Evolutionary conservation across 257 asterid species (phyloP), one percentile per base, ranked within the genome.

Genomic region (Ophiorrhiza pumila): DNA sequence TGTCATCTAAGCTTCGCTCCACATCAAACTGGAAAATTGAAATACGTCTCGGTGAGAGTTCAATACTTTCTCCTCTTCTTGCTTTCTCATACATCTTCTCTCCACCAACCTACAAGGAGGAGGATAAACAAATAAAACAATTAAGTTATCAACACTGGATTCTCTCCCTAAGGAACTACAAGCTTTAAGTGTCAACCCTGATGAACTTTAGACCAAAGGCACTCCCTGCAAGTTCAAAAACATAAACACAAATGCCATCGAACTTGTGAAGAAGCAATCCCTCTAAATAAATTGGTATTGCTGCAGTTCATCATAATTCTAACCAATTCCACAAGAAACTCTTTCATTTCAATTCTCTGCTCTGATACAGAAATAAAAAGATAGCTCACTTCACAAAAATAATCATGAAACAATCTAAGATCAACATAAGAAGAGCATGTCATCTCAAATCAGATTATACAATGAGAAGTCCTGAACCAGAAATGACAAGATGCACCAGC

Each of bases 31-130:
- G 88, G 80, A 78, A 88, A 76, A 94, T 87, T 39, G 98, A 87
- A 69, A 94, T 86, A 65, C 91, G 85, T 69, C 99, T 87, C 3
- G 99, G 99, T 43, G 99, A 79, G 76, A 94, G 98, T 82, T 94
- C 97, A 31, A 91, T 81, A 84, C 85, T 90, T 83, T 94, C 99
- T 72, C 99, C 99, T 84, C 86, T 92, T 83, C 99, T 87, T 73
- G 99, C 99, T 83, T 91, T 94, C 37, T 94, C 97, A 58, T 94
- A 94, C 99, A 94, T 85, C 87, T 89, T 88, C 81, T 90, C 97
- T 74, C 99, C 99, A 22, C 98, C 96, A 67, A 94, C 97, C 99
- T 94, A 79, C 63, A 71, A 82, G 43, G 73, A 62, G 72, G 65
- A 65, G 34, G 39, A 35, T 22, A 77, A 73, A 43, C 59, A 32